These are phyloP conservation scores for Phytophthora podocarpi DNA, from an alignment of 352 stramenopile genomes.

Conservation along the genomic window DNA sequence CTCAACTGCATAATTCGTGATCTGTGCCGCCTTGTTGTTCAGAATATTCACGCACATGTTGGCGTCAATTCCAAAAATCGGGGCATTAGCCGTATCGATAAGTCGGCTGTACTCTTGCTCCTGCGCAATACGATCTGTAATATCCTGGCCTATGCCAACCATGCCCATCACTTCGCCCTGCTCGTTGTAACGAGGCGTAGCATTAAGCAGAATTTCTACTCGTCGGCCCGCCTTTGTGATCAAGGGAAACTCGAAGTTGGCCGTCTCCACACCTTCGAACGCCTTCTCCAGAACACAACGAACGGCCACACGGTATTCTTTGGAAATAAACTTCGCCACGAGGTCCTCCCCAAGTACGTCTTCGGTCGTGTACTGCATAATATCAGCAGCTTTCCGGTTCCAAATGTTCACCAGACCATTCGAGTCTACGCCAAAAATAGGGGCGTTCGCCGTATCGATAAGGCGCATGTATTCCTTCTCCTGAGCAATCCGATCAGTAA, in stretches of 20 bases:
- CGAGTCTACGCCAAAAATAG: slow-evolving; percentile 82
- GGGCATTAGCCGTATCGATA: slow-evolving; percentile 84
- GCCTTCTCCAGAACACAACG: slow-evolving; percentile 42
- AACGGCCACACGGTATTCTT: slow-evolving; percentile 41
- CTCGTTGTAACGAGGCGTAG: slow-evolving; percentile 21
- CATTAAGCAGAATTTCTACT: slow-evolving; percentile 28
- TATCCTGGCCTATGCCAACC: slow-evolving; percentile 27
- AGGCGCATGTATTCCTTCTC: slow-evolving; percentile 71
- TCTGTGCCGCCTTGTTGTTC: slow-evolving; percentile 72
- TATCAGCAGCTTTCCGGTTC: slow-evolving; percentile 54
- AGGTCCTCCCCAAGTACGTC: slow-evolving; percentile 60
- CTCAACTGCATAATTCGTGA: slow-evolving; percentile 68
- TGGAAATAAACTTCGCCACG: slow-evolving; percentile 46
- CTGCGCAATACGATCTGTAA: slow-evolving; percentile 57
- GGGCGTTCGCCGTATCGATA: slow-evolving; percentile 61
- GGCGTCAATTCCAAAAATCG: slow-evolving; percentile 71
- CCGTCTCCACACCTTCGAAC: slow-evolving; percentile 41
- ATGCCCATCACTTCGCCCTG: slow-evolving; percentile 22
- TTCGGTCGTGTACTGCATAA: slow-evolving; percentile 32
- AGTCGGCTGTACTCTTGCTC: slow-evolving; percentile 75
- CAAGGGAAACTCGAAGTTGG: slow-evolving; percentile 61
- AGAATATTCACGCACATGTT: slow-evolving; percentile 46
- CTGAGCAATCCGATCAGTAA: slow-evolving; percentile 70
- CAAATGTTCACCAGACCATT: slow-evolving; percentile 69
- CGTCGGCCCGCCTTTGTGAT: slow-evolving; percentile 25